These are phyloP conservation scores for Sistotremastrum suecicum DNA, from an alignment of 768 basidiomycete genomes.

Conservation along the genomic window DNA sequence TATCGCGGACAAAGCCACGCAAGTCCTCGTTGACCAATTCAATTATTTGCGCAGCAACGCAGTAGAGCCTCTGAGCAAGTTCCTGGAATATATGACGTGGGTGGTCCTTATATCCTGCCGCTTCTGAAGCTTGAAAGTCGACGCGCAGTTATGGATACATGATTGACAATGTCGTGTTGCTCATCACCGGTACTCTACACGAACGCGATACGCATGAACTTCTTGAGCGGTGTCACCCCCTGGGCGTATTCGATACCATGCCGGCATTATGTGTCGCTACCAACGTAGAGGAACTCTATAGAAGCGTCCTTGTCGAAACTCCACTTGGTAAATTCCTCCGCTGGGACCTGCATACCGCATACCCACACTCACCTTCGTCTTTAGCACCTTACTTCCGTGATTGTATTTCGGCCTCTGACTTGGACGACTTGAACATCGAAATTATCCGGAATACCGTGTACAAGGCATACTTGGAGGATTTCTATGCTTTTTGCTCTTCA, in stretches of 20 bases:
- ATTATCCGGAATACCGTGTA: slow-evolving; percentile 99
- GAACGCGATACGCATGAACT: slow-evolving; percentile 96
- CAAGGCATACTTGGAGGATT: slow-evolving; percentile 98
- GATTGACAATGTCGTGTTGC: slow-evolving; percentile 98
- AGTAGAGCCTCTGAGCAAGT: slow-evolving; percentile 79
- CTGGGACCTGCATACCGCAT: slow-evolving; percentile 1
- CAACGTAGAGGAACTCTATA: slow-evolving; percentile 95
- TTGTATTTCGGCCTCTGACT: slow-evolving; percentile 86
- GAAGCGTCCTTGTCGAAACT: slow-evolving; percentile 93
- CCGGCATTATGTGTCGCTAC: slow-evolving; percentile 98
- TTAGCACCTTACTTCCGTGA: slow-evolving; percentile 92
- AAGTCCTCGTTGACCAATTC: slow-evolving; percentile 93
- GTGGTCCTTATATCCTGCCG: slow-evolving; percentile 16
- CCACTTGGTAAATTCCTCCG: slow-evolving; percentile 63
- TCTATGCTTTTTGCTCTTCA: slow-evolving; percentile 68
- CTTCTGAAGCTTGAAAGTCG: background rate
- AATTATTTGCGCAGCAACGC: slow-evolving; percentile 86
- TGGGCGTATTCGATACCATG: slow-evolving; percentile 97
- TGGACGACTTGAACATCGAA: slow-evolving; percentile 98
- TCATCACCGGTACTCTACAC: slow-evolving; percentile 95
- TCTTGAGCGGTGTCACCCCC: slow-evolving; percentile 89
- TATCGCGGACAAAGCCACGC: slow-evolving; percentile 93
- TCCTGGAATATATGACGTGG: slow-evolving; percentile 96
- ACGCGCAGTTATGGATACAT: slow-evolving; percentile 82
- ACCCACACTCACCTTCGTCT: slow-evolving; percentile 9